Evolutionary conservation across 106 monocot genomes (phyloP).

Genomic region (Agapanthus africanus): DNA sequence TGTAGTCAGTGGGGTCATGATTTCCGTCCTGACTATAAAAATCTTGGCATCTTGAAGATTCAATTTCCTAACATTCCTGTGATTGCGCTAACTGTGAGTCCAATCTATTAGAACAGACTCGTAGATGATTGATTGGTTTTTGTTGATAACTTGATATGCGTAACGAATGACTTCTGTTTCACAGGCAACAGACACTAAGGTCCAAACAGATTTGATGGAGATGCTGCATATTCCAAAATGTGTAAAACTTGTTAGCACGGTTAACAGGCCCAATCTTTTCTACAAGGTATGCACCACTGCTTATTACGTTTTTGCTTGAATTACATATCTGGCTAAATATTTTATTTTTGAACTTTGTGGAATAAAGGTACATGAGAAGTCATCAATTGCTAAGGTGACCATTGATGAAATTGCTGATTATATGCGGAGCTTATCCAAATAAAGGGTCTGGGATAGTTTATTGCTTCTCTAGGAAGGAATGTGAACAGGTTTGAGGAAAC

Average conservation of each 20-base stretch:
- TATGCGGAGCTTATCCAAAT: constrained; percentile 72
- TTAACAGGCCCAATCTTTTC: constrained; percentile 92
- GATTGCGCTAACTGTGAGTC: constrained; percentile 88
- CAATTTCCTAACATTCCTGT: constrained; percentile 92
- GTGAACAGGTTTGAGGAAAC: constrained; percentile 63
- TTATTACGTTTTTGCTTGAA: constrained; percentile 7
- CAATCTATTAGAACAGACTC: not conserved
- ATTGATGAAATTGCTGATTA: constrained; percentile 92
- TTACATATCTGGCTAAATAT: constrained; percentile 6
- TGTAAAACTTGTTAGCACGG: constrained; percentile 82
- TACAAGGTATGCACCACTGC: constrained; percentile 43
- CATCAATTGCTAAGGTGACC: constrained; percentile 72
- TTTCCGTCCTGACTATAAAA: constrained; percentile 99
- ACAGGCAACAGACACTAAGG: constrained; percentile 97
- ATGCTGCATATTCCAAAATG: constrained; percentile 96
- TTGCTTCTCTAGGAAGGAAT: constrained; percentile 98
- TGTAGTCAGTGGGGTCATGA: constrained; percentile 99
- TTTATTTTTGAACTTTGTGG: constrained; percentile 1
- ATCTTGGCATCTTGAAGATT: constrained; percentile 94
- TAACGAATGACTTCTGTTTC: constrained; percentile 15
- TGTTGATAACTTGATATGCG: constrained; percentile 1
- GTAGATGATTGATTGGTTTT: not conserved
- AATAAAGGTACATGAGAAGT: constrained; percentile 72
- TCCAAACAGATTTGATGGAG: constrained; percentile 89
- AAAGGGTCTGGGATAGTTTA: constrained; percentile 98